Percentiles rank a stretch among this genome's conserved stretches.
Conservation (phyloP, 441 rosid genomes). For the Bocquillonia castaneifolia region DNA sequence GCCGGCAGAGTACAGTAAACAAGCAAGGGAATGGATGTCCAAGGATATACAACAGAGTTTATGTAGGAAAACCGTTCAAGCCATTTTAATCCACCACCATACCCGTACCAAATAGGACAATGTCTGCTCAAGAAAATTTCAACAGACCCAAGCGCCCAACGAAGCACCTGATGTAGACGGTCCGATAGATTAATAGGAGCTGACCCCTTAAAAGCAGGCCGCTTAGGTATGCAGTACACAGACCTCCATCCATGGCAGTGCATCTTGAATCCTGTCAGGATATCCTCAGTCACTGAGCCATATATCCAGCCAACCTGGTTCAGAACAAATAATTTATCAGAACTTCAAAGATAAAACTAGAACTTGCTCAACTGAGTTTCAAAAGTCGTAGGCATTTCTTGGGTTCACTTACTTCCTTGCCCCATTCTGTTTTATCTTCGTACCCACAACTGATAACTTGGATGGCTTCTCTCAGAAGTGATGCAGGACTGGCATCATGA, state of each 20-base stretch:
- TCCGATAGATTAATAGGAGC: slow-evolving; percentile 98
- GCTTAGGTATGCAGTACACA: slow-evolving; percentile 82
- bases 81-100: slow-evolving; percentile 85
- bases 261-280: slow-evolving; percentile 98
- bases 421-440: slow-evolving; percentile 99
- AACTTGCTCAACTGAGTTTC: not conserved
- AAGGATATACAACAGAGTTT: slow-evolving; percentile 84
- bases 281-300: slow-evolving; percentile 97
- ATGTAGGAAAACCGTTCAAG: slow-evolving; percentile 93
- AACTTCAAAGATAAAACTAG: not conserved
- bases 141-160: slow-evolving; percentile 98
- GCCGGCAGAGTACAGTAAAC: slow-evolving; percentile 91
- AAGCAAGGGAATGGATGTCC: slow-evolving; percentile 85
- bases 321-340: not conserved
- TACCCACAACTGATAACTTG: slow-evolving; percentile 98
- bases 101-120: slow-evolving; percentile 98
- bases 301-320: slow-evolving; percentile 96
- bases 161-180: slow-evolving; percentile 95
- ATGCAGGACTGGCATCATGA: slow-evolving; percentile 65
- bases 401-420: slow-evolving; percentile 66
- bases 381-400: not conserved
- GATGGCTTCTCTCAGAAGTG: slow-evolving; percentile 91
- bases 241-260: slow-evolving; percentile 99
- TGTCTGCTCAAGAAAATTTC: slow-evolving; percentile 97
- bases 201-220: slow-evolving; percentile 93